Percentiles rank a stretch among this genome's conserved stretches.
These are phyloP conservation scores for Eucalyptus dawsonii DNA, from an alignment of 345 rosid species.

Conservation along the genomic window DNA sequence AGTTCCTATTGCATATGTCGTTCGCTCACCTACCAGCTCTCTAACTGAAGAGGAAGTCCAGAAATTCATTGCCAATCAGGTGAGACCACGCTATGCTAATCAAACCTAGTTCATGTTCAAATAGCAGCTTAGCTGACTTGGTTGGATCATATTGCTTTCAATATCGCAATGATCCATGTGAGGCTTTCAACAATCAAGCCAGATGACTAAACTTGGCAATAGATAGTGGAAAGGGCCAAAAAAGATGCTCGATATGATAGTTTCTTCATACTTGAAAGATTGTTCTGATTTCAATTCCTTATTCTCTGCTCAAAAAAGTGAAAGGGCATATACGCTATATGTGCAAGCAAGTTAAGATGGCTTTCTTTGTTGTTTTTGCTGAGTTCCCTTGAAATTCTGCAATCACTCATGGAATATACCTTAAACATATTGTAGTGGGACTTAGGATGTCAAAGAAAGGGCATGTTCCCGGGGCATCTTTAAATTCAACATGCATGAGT, in stretches of 20 bases:
- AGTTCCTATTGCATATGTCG: conserved; percentile 83
- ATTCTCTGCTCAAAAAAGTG: neutral
- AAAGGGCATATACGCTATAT: neutral
- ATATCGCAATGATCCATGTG: neutral
- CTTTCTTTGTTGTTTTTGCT: neutral
- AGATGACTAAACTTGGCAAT: neutral
- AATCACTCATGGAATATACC: neutral
- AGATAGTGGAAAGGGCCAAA: neutral
- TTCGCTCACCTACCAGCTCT: conserved; percentile 50
- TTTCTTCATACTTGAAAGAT: neutral
- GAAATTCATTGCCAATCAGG: conserved; percentile 74
- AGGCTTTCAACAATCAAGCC: neutral
- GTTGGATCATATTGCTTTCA: neutral
- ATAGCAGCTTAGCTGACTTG: neutral
- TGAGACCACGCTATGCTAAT: neutral
- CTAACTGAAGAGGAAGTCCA: conserved; percentile 51
- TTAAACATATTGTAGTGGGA: neutral
- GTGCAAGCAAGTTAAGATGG: neutral
- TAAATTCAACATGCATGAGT: neutral
- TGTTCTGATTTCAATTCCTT: neutral
- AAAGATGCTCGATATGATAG: neutral
- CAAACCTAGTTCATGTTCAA: neutral
- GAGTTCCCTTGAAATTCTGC: neutral
- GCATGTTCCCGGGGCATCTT: neutral
- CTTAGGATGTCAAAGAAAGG: neutral